phyloP scores from a whole-genome alignment of 2,329 filamentous ascomycete species.

The Trichoderma cornu-damae region DNA sequence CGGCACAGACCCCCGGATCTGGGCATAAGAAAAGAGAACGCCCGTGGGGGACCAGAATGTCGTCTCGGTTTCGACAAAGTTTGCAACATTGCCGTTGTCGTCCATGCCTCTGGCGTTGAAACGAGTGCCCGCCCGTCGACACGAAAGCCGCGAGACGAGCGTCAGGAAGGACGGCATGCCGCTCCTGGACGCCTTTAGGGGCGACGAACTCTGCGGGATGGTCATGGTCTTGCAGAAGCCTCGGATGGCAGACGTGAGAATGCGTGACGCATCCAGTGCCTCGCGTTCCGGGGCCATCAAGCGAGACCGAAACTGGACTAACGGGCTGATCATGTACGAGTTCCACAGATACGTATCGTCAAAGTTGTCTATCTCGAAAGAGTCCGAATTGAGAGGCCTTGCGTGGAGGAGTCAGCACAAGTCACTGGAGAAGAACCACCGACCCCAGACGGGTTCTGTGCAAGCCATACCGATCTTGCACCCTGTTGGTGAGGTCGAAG shows the following conservation, averaged over 20 bases:
- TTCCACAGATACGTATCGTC: conserved; percentile 96
- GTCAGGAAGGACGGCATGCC: conserved; percentile 80
- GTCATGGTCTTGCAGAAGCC: conserved; percentile 86
- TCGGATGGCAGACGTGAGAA: conserved; percentile 88
- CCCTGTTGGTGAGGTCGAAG: conserved; percentile 88
- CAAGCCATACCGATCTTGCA: conserved; percentile 69
- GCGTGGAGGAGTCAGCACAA: conserved; percentile 14
- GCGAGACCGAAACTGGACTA: conserved; percentile 82
- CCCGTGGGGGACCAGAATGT: conserved; percentile 78
- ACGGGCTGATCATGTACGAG: conserved; percentile 92
- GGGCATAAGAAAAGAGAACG: conserved; percentile 85
- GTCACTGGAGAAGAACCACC: not conserved
- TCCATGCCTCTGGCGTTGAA: conserved; percentile 98
- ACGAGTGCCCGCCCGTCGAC: conserved; percentile 81
- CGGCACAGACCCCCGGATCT: conserved; percentile 87
- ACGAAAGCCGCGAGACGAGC: conserved; percentile 86
- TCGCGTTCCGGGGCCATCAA: conserved; percentile 69
- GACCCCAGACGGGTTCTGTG: not conserved
- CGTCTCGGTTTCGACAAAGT: conserved; percentile 98
- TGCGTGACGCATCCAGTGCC: conserved; percentile 77
- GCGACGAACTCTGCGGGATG: conserved; percentile 70
- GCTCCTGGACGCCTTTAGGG: conserved; percentile 58
- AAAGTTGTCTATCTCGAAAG: conserved; percentile 87
- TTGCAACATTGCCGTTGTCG: conserved; percentile 94
- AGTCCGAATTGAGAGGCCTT: conserved; percentile 67